These are phyloP conservation scores for Raddia distichophylla DNA, from an alignment of 176 grass and related monocot species.

Conservation along the genomic window DNA sequence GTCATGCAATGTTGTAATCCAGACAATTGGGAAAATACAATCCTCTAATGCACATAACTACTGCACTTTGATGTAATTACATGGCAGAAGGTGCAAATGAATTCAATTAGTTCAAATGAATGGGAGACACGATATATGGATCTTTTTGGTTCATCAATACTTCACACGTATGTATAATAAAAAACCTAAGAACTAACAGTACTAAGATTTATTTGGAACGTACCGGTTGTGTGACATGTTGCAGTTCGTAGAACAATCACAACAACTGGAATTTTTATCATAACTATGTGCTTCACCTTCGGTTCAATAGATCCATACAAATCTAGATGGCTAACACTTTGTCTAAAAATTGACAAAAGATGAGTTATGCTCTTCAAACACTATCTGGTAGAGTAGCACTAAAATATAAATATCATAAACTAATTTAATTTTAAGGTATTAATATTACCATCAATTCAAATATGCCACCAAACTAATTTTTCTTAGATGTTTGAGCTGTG, in stretches of 20 bases:
- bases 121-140: neutral
- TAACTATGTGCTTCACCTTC: conserved; percentile 3
- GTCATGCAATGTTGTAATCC: neutral
- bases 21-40: neutral
- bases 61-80: neutral
- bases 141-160: neutral
- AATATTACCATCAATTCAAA: too few species aligned
- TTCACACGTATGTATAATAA: neutral
- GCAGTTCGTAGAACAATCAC: neutral
- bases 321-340: neutral
- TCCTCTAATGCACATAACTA: conserved; percentile 10
- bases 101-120: neutral
- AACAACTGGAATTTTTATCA: conserved; percentile 16
- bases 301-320: neutral
- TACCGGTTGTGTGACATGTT: too few species aligned
- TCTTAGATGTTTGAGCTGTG: too few species aligned
- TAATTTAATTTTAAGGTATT: too few species aligned
- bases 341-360: conserved; percentile 1
- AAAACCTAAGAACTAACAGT: neutral
- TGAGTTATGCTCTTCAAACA: conserved; percentile 7
- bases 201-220: conserved; percentile 2
- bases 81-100: neutral
- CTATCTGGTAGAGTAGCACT: conserved; percentile 19
- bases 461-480: too few species aligned
- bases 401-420: conserved; percentile 43